phyloP scores from a whole-genome alignment of 2,329 filamentous ascomycete species.

The Aureobasidium sp. region DNA sequence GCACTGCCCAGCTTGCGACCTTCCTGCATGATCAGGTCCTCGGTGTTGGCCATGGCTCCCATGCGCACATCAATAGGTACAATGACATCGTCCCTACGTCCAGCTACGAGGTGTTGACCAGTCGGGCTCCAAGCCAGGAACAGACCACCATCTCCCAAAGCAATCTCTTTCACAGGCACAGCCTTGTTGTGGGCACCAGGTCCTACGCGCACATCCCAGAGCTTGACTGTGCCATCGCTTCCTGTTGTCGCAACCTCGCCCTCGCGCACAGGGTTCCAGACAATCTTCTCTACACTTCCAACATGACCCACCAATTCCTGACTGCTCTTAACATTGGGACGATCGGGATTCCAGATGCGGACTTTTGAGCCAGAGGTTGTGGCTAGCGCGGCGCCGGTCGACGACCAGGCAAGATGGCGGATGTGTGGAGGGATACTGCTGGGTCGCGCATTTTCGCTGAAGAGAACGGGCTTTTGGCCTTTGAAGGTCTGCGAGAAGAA shows the following conservation, averaged over 20 bases:
- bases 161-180: constrained; percentile 54
- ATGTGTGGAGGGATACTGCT: constrained; percentile 27
- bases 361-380: constrained; percentile 67
- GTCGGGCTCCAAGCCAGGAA: constrained; percentile 65
- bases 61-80: constrained; percentile 27
- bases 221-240: constrained; percentile 64
- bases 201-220: constrained; percentile 69
- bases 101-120: constrained; percentile 62
- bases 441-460: constrained; percentile 40
- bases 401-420: constrained; percentile 68
- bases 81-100: constrained; percentile 55
- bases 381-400: constrained; percentile 73
- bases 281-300: constrained; percentile 63
- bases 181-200: constrained; percentile 31
- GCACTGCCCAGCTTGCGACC: constrained; percentile 16
- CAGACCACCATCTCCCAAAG: constrained; percentile 30
- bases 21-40: constrained; percentile 15
- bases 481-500: constrained; percentile 61
- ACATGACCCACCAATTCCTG: constrained; percentile 54
- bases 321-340: constrained; percentile 63
- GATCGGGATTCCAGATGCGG: constrained; percentile 76
- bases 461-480: constrained; percentile 62
- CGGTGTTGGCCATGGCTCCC: constrained; percentile 15
- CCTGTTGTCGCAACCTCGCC: constrained; percentile 70
- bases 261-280: constrained; percentile 71